These are phyloP conservation scores for Gautieria morchelliformis DNA, from an alignment of 768 basidiomycete species.

Conservation along the genomic window DNA sequence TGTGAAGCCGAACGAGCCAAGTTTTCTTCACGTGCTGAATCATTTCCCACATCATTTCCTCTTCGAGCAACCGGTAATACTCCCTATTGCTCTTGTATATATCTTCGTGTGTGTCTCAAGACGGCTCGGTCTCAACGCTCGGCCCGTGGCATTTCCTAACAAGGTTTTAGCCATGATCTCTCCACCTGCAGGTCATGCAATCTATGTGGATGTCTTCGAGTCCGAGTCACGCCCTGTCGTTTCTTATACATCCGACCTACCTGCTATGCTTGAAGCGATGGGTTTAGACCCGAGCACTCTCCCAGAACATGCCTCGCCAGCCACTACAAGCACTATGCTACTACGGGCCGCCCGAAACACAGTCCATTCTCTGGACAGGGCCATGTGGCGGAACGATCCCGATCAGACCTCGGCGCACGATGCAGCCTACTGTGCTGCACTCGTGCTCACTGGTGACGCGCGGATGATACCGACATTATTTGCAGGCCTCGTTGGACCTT, in stretches of 20 bases:
- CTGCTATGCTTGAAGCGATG: constrained; percentile 8
- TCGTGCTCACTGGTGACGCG: constrained; percentile 11
- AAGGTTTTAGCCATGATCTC: constrained; percentile 45
- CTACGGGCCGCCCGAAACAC: constrained; percentile 31
- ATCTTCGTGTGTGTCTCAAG: constrained; percentile 45
- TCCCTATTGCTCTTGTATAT: constrained; percentile 54
- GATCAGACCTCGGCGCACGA: constrained; percentile 12
- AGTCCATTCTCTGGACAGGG: constrained; percentile 20
- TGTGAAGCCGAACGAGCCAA: constrained; percentile 21
- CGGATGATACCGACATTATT: constrained; percentile 9
- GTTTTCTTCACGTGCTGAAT: constrained; percentile 36
- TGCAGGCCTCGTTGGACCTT: constrained; percentile 21
- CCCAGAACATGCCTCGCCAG: constrained; percentile 20
- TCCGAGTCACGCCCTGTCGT: constrained; percentile 11
- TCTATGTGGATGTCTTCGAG: constrained; percentile 36
- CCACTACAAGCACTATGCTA: constrained; percentile 28
- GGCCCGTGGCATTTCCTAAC: constrained; percentile 46
- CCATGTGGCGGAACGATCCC: not conserved
- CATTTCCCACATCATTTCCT: constrained; percentile 55
- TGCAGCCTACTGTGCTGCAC: constrained; percentile 12
- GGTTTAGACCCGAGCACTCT: constrained; percentile 4
- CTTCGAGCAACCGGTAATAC: constrained; percentile 34
- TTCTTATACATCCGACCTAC: constrained; percentile 5
- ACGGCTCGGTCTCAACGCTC: constrained; percentile 40
- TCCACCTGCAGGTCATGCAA: constrained; percentile 27